A percentile compares a stretch with the other conserved stretches of the same genome.
Evolutionary conservation across 495 filamentous ascomycete genomes (phyloP).

Genomic region (Cercophora samala): DNA sequence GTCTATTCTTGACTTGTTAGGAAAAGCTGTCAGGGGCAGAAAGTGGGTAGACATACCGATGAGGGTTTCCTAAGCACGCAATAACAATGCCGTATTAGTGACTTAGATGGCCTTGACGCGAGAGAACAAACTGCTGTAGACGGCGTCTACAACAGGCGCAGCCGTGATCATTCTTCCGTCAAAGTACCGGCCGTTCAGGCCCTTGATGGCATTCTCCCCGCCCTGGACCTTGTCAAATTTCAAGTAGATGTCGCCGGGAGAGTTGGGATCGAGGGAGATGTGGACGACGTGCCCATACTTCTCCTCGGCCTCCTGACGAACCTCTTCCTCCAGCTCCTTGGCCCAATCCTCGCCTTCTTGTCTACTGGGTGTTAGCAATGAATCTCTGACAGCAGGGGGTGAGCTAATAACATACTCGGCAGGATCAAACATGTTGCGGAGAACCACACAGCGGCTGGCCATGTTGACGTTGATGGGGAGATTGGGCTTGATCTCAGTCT

Average conservation of each 20-base stretch:
- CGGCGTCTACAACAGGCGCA: slow-evolving; percentile 92
- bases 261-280: slow-evolving; percentile 91
- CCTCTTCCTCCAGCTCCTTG: slow-evolving; percentile 92
- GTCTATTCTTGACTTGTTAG: not conserved
- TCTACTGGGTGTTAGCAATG: slow-evolving; percentile 55
- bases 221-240: slow-evolving; percentile 95
- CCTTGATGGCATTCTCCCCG: slow-evolving; percentile 95
- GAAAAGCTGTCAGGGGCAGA: not conserved
- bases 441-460: slow-evolving; percentile 89
- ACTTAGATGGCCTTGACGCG: slow-evolving; percentile 69
- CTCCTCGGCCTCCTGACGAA: slow-evolving; percentile 85
- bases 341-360: slow-evolving; percentile 85
- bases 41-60: slow-evolving; percentile 25
- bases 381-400: not conserved
- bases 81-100: slow-evolving; percentile 49
- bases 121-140: slow-evolving; percentile 96
- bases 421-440: slow-evolving; percentile 94
- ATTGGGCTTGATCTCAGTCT: slow-evolving; percentile 72
- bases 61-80: slow-evolving; percentile 40
- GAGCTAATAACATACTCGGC: slow-evolving; percentile 64
- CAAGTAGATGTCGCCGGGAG: slow-evolving; percentile 93
- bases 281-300: slow-evolving; percentile 99
- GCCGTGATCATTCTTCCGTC: slow-evolving; percentile 85
- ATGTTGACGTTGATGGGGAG: slow-evolving; percentile 83
- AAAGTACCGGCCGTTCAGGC: slow-evolving; percentile 94